Percentiles rank a stretch among this genome's conserved stretches.
phyloP scores from a whole-genome alignment of 164 flowering plant genomes.

The Kingdonia uniflora region DNA sequence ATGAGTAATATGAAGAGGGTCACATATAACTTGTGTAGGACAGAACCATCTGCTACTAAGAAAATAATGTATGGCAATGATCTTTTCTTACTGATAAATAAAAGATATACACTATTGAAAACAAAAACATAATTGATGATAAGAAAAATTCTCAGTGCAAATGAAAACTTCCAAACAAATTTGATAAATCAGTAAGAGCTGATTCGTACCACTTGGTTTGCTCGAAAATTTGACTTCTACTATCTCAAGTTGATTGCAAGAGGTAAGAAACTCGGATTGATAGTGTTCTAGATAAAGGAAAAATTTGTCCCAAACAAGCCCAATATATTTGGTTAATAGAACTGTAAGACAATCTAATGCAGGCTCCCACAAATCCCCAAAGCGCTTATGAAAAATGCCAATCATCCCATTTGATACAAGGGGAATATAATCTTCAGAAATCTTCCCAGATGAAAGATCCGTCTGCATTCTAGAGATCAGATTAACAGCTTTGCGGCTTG shows the following conservation, averaged over 20 bases:
- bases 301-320: conserved; percentile 47
- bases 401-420: conserved; percentile 55
- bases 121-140: too few relatives aligned
- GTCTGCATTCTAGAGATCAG: conserved; percentile 59
- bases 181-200: neutral
- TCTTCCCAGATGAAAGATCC: conserved; percentile 41
- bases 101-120: too few relatives aligned
- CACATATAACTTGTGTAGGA: too few relatives aligned
- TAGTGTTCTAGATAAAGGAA: conserved; percentile 39
- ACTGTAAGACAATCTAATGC: conserved; percentile 60
- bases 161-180: neutral
- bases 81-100: too few relatives aligned
- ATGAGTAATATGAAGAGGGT: too few relatives aligned
- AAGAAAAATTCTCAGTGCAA: too few relatives aligned
- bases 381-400: conserved; percentile 81
- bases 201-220: conserved; percentile 27
- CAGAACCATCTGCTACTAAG: too few relatives aligned
- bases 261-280: conserved; percentile 26
- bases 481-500: conserved; percentile 49
- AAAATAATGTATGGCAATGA: too few relatives aligned
- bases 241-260: conserved; percentile 18
- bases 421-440: conserved; percentile 43
- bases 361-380: conserved; percentile 59
- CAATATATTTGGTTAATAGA: conserved; percentile 31
- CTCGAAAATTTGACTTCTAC: conserved; percentile 11